Percentiles rank a stretch among this genome's conserved stretches.
Conservation (phyloP, 208 protist species). For the Acanthamoeba sp. region DNA sequence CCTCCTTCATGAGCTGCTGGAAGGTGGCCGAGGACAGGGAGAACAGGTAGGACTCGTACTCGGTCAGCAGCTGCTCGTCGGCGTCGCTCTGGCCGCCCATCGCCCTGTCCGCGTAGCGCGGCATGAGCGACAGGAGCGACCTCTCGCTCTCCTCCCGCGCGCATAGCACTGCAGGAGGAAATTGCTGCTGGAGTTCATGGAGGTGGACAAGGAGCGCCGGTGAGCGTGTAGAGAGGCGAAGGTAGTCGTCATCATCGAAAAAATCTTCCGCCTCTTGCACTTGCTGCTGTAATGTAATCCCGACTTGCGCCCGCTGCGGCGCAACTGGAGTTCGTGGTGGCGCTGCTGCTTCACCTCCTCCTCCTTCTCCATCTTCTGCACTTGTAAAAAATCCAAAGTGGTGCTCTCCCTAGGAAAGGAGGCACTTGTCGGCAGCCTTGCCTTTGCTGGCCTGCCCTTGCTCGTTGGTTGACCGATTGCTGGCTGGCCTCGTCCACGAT, state of each 20-base stretch:
- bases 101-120: neutral
- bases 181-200: neutral
- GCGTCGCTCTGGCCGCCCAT: neutral
- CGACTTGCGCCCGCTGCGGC: neutral
- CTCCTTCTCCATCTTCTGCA: neutral
- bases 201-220: neutral
- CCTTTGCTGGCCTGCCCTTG: too few relatives aligned
- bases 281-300: neutral
- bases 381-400: too few relatives aligned
- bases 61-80: constrained; percentile 31
- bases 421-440: too few relatives aligned
- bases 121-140: constrained; percentile 47
- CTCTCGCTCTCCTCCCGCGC: constrained; percentile 19
- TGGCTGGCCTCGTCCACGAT: neutral
- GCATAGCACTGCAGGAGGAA: neutral
- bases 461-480: neutral
- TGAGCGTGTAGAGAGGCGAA: neutral
- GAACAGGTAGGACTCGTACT: constrained; percentile 44
- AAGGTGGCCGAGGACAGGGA: constrained; percentile 24
- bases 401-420: too few relatives aligned
- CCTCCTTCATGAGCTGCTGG: constrained; percentile 50
- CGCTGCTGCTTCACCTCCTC: neutral
- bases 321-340: neutral
- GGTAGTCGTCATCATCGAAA: neutral
- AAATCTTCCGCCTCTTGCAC: neutral